Percentiles rank a stretch among this genome's conserved stretches.
Conservation (phyloP, 2,329 filamentous ascomycete species). For the Colletotrichum lentis region DNA sequence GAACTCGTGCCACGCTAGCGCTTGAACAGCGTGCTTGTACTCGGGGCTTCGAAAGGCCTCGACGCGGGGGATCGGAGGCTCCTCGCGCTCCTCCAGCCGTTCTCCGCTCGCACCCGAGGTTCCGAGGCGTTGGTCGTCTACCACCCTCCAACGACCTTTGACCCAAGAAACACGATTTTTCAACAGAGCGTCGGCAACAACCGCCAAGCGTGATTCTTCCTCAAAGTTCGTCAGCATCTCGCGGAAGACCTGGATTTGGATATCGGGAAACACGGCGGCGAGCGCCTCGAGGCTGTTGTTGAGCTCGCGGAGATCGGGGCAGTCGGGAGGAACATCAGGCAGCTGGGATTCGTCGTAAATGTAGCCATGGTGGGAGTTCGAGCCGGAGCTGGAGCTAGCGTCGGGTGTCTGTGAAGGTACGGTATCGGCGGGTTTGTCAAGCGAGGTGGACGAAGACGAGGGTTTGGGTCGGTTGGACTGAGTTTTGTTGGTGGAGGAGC, state of each 20-base stretch:
- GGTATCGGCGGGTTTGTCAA: slow-evolving; percentile 1
- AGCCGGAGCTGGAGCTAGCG: slow-evolving; percentile 44
- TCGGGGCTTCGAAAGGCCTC: slow-evolving; percentile 73
- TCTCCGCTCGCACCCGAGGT: slow-evolving; percentile 44
- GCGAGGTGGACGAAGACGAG: slow-evolving; percentile 15
- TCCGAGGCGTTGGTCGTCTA: slow-evolving; percentile 48
- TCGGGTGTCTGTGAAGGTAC: background rate
- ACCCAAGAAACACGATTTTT: slow-evolving; percentile 76
- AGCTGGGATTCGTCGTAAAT: slow-evolving; percentile 67
- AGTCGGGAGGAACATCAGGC: slow-evolving; percentile 56
- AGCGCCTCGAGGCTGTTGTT: slow-evolving; percentile 75
- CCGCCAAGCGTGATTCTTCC: slow-evolving; percentile 77
- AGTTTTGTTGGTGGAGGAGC: slow-evolving; percentile 33
- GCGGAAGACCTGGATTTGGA: slow-evolving; percentile 83
- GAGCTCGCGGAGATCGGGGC: slow-evolving; percentile 71
- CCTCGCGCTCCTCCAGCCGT: slow-evolving; percentile 34
- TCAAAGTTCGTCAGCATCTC: slow-evolving; percentile 81
- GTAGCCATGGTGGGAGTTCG: slow-evolving; percentile 51
- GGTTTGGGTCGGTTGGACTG: slow-evolving; percentile 21
- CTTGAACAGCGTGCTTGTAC: slow-evolving; percentile 74
- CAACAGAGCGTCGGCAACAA: slow-evolving; percentile 79
- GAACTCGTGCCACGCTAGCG: slow-evolving; percentile 78
- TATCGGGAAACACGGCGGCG: slow-evolving; percentile 77
- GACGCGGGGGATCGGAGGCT: slow-evolving; percentile 56
- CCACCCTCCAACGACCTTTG: slow-evolving; percentile 70